Percentiles rank a stretch among this genome's conserved stretches.
These are phyloP conservation scores for Echria macrotheca DNA, from an alignment of 495 filamentous ascomycete genomes.

Conservation along the genomic window DNA sequence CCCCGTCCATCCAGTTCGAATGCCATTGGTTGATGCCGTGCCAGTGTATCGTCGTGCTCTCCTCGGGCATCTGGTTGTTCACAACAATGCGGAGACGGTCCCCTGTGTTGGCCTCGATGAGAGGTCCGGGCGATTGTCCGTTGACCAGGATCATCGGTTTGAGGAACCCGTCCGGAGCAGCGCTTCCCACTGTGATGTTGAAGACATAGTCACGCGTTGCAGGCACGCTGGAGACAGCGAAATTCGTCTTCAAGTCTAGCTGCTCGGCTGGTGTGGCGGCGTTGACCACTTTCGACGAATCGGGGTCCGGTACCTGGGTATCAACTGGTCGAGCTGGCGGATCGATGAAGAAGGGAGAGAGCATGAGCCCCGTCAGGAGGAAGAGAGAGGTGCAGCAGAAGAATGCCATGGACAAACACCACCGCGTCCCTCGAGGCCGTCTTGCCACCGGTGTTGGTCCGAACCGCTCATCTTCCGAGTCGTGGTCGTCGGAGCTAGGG, in stretches of 20 bases:
- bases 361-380: not conserved
- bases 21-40: conserved; percentile 31
- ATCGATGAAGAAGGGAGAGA: not conserved
- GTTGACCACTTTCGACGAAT: too few relatives aligned
- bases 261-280: not conserved
- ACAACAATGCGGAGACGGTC: conserved; percentile 52
- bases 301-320: not conserved
- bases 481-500: too few relatives aligned
- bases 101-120: conserved; percentile 39
- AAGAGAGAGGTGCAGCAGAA: not conserved
- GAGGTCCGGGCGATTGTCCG: conserved; percentile 42
- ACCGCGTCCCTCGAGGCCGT: too few relatives aligned
- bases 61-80: conserved; percentile 24
- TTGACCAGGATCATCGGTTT: conserved; percentile 5
- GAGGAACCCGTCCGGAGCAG: not conserved
- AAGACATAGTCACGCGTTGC: not conserved
- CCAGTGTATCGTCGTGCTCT: conserved; percentile 36
- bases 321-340: not conserved
- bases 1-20: conserved; percentile 41
- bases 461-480: too few relatives aligned
- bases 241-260: conserved; percentile 10
- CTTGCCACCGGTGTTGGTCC: too few relatives aligned
- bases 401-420: too few relatives aligned
- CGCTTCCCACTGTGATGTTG: not conserved
- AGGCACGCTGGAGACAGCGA: conserved; percentile 20